Percentiles rank a stretch among this genome's conserved stretches.
Conservation (phyloP, 2,329 filamentous ascomycete species). For the Boeremia exigua region DNA sequence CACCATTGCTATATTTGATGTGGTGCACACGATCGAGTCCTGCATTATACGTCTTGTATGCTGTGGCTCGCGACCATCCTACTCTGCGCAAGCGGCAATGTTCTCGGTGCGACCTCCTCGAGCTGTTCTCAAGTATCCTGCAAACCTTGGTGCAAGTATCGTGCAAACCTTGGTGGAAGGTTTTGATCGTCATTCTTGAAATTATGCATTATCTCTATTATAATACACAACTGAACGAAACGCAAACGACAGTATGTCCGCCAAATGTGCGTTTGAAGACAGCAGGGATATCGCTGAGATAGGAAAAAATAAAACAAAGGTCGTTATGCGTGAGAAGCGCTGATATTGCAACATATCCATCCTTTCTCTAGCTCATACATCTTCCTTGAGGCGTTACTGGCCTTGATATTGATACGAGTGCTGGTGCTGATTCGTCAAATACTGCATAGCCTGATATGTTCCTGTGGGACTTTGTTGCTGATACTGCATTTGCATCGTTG, state of each 20-base stretch:
- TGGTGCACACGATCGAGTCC: constrained; percentile 13
- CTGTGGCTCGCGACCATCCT: background rate
- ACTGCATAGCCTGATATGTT: constrained; percentile 43
- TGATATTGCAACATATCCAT: background rate
- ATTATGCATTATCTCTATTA: constrained; percentile 8
- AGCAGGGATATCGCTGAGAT: constrained; percentile 13
- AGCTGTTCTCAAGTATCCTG: background rate
- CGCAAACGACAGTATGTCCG: constrained; percentile 14
- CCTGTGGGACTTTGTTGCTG: constrained; percentile 27
- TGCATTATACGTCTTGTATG: constrained; percentile 9
- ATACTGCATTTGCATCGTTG: constrained; percentile 36
- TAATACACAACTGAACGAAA: constrained; percentile 1
- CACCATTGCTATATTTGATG: constrained; percentile 4
- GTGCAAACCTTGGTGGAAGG: too few species aligned
- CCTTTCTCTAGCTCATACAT: background rate
- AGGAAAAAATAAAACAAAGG: background rate
- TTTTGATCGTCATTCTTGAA: background rate
- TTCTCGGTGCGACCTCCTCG: background rate
- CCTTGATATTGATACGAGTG: constrained; percentile 36
- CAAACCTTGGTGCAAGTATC: too few species aligned
- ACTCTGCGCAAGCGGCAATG: background rate
- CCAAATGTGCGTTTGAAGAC: constrained; percentile 10
- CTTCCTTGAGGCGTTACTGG: background rate
- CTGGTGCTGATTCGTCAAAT: constrained; percentile 37
- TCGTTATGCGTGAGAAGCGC: constrained; percentile 1